Evolutionary conservation across 345 rosid genomes (phyloP).

Genomic region (Arabis alpina): DNA sequence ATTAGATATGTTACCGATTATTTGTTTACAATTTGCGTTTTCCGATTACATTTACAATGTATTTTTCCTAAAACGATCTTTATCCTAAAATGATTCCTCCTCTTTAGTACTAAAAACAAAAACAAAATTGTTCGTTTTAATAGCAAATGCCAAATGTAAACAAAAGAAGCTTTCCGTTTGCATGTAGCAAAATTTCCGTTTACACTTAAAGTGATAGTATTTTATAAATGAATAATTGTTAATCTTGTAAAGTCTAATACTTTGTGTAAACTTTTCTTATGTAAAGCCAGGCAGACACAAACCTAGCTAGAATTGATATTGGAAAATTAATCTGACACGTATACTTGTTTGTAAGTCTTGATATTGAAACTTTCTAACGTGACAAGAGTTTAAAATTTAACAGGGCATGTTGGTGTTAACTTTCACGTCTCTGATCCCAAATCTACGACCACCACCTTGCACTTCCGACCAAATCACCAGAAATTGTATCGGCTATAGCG

Average conservation of each 20-base stretch:
- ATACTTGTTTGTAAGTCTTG: not conserved
- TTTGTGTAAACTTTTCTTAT: not conserved
- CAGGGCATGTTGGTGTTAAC: conserved; percentile 82
- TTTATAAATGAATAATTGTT: not conserved
- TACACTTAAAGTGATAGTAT: not conserved
- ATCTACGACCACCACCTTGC: conserved; percentile 73
- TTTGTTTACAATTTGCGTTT: not conserved
- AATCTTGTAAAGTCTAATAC: not conserved
- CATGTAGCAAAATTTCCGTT: not conserved
- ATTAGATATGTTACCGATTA: not conserved
- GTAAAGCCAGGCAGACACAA: conserved; percentile 12
- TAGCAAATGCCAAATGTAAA: conserved; percentile 14
- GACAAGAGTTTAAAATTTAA: conserved; percentile 6
- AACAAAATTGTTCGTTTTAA: not conserved
- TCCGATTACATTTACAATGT: not conserved
- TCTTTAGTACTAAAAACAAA: not conserved
- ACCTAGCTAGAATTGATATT: not conserved
- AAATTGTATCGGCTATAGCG: conserved; percentile 46
- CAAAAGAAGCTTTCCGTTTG: conserved; percentile 1
- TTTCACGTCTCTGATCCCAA: conserved; percentile 68
- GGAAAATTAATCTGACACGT: not conserved
- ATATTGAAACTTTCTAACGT: not conserved
- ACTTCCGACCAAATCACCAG: conserved; percentile 4
- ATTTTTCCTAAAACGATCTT: not conserved
- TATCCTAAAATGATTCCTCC: not conserved